These are phyloP conservation scores for Amanita pallidorosea DNA, from an alignment of 768 basidiomycete genomes.

Conservation along the genomic window DNA sequence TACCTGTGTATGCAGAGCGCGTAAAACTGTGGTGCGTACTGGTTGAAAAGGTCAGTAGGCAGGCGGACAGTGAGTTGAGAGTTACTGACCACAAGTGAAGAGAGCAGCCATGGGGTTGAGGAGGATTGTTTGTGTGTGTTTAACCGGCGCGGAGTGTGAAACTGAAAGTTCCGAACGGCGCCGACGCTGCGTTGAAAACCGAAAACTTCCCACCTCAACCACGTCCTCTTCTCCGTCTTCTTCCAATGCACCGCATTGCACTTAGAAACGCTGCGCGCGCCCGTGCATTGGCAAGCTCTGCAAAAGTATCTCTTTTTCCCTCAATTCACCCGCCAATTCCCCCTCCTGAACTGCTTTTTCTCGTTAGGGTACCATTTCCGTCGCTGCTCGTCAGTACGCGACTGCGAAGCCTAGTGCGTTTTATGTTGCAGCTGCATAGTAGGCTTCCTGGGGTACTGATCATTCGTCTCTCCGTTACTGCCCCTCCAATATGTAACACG, in stretches of 20 bases:
- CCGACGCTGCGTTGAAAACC: slow-evolving; percentile 24
- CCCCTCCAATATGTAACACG: slow-evolving; percentile 24
- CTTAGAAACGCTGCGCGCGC: slow-evolving; percentile 77
- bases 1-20: slow-evolving; percentile 17
- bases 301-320: slow-evolving; percentile 38
- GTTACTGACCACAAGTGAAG: slow-evolving; percentile 20
- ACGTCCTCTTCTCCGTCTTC: slow-evolving; percentile 28
- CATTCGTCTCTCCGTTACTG: slow-evolving; percentile 11
- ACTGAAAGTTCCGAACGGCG: slow-evolving; percentile 39
- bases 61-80: neutral
- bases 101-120: slow-evolving; percentile 15
- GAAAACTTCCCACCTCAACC: slow-evolving; percentile 29
- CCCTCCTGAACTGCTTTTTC: slow-evolving; percentile 14
- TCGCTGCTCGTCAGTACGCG: slow-evolving; percentile 79
- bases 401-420: slow-evolving; percentile 92
- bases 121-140: slow-evolving; percentile 13
- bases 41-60: slow-evolving; percentile 7
- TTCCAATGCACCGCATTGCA: slow-evolving; percentile 72
- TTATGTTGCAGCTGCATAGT: slow-evolving; percentile 4
- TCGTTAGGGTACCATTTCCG: slow-evolving; percentile 35
- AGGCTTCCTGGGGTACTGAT: slow-evolving; percentile 10
- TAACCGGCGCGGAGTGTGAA: slow-evolving; percentile 28
- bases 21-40: slow-evolving; percentile 8
- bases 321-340: neutral
- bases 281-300: slow-evolving; percentile 56